Evolutionary conservation across 1,284 basidiomycete genomes (phyloP), one percentile per base, ranked within the genome.

Genomic region (Fistulina hepatica): DNA sequence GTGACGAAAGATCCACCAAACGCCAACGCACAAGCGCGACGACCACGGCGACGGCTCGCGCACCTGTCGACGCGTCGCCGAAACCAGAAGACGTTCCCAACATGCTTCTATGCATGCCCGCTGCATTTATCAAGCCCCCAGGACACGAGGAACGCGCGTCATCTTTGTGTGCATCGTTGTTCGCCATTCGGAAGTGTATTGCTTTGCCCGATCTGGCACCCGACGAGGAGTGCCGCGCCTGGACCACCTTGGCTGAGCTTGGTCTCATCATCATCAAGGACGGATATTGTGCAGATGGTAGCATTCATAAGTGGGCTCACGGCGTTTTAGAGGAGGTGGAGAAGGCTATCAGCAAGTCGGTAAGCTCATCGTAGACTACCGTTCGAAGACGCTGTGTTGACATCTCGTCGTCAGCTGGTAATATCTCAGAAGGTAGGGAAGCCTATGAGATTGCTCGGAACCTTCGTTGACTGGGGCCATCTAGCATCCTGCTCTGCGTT

Each of bases 161-260:
- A 5, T 73, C 77, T 0, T 60, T 81, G 2, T 62, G 62, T 19
- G 48, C 81, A 3, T 77, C 80, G 1, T 53, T 74, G 2, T 51
- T 62, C 21, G 69, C 81, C 0, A 51, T 81, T 6, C 56, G 70
- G 20, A 68, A 62, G 45, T 78, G 72, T 52, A 59, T 81, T 6
- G 46, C 56, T 0, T 45, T 73, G 0, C 60, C 61, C 4, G 60
- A 64, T n/a, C 57, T 81, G 5, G 67, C 71, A 6, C 10, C 65
- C 68, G 4, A 67, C 71, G 55, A 76, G 5, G 79, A 83, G 48
- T 81, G 77, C 48, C 59, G 74, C 2, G 76, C 77, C 1, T 81
- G 76, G 74, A 73, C 72, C 1, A 67, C 68, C 2, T 48, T 81
- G 2, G 79, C 73, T 0, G 81, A 84, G 55, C 45, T 81, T 4